Base-by-base conservation (phyloP, 768 basidiomycete genomes). In the Mycena belliarum region DNA sequence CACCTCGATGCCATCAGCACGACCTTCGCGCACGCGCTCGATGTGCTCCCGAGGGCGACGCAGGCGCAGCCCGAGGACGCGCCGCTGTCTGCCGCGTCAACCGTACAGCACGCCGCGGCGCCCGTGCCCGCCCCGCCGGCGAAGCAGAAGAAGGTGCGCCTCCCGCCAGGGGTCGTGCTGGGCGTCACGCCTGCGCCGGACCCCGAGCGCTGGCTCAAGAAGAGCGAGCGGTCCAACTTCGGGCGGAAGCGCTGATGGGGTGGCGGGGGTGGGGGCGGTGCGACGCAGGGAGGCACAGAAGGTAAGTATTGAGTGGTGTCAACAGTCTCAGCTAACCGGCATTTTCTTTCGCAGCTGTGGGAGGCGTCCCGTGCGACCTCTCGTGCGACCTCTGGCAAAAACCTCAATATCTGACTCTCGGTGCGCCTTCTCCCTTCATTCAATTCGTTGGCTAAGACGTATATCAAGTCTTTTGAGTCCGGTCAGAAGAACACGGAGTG, bases 131-230 rank as follows among this genome's bases (percentile, higher is more conserved):
- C 65, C 50, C 70, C 78, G 53, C 69, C 79, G 63, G 59, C 65
- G 45, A 69, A 80, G 63, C 59, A 66, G 46, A 69, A 75, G 57
- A 81, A 72, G 72, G 82, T 82, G 61, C 85, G 90, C 67, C 79
- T 93, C 18, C 91, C 91, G 15, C 78, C 82, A 52, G 87, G 88
- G n/a, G 87, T 93, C 21, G 71, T 85, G 24, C 88, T 85, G 18
- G 91, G 91, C 20, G 84, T 90, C 14, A 91, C 91, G 5, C 90
- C 91, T 25, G 79, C 85, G 18, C 91, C 92, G 29, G 91, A 93
- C 73, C 90, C 91, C 24, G 91, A 93, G 70, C 77, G 91, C 60
- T 93, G 91, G 91, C 69, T 93, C 58, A 93, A 93, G 82, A 93
- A 91, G 76, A 88, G 83, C 50, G 89, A 92, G 70, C 77, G 90